Conservation (phyloP, 345 rosid species). For the Eucalyptus curtisii region DNA sequence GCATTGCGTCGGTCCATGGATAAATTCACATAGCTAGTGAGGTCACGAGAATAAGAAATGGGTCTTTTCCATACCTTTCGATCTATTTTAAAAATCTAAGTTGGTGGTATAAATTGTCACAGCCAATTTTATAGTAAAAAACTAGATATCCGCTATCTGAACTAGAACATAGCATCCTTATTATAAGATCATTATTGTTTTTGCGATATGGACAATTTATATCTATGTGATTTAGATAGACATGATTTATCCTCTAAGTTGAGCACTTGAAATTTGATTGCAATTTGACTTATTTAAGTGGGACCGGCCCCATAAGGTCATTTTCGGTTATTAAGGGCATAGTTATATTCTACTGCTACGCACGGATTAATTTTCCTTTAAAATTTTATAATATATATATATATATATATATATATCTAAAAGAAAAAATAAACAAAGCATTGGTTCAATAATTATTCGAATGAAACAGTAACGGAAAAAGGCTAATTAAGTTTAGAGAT, state of each 20-base stretch:
- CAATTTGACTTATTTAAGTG: neutral
- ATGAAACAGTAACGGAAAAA: neutral
- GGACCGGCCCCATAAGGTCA: neutral
- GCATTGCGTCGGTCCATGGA: neutral
- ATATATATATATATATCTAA: neutral
- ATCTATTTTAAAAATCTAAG: neutral
- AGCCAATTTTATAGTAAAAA: neutral
- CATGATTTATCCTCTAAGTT: neutral
- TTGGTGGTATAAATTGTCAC: neutral
- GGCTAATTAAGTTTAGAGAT: neutral
- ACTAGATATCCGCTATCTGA: neutral
- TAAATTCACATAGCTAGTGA: neutral
- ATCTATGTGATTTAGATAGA: neutral
- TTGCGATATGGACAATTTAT: neutral
- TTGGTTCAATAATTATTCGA: neutral
- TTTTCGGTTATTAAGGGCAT: neutral
- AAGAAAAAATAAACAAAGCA: neutral
- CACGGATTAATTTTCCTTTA: neutral
- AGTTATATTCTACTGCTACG: neutral
- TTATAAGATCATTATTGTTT: neutral
- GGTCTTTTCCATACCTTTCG: neutral
- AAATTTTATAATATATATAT: no score
- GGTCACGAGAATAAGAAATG: neutral
- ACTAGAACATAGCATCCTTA: neutral
- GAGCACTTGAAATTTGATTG: neutral